phyloP scores from a whole-genome alignment of 164 flowering plant species.

The Piper betle region DNA sequence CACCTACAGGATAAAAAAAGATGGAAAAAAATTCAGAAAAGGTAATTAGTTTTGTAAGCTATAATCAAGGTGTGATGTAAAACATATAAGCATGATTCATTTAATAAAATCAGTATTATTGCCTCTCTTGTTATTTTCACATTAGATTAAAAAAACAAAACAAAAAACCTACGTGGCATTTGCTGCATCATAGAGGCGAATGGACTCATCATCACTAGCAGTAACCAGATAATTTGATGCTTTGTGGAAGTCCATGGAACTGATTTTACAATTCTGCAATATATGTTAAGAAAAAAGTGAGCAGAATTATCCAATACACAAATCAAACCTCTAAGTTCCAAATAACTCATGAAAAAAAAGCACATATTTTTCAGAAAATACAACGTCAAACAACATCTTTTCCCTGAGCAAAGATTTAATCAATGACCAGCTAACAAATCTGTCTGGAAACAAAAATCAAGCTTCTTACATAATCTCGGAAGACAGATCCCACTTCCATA shows the following conservation, averaged over 20 bases:
- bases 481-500: slow-evolving; percentile 96
- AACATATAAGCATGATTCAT: no score
- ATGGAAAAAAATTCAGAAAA: not conserved
- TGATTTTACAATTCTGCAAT: slow-evolving; percentile 76
- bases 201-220: slow-evolving; percentile 97
- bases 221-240: slow-evolving; percentile 74
- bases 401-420: not conserved
- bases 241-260: slow-evolving; percentile 95
- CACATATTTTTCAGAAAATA: no score
- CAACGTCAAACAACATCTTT: no score
- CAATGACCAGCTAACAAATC: not conserved
- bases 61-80: no score
- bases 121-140: not conserved
- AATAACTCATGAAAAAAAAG: no score
- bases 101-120: no score
- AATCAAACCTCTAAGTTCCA: no score
- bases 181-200: slow-evolving; percentile 84
- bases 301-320: not conserved
- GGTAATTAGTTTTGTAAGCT: not conserved
- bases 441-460: not conserved
- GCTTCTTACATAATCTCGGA: slow-evolving; percentile 67
- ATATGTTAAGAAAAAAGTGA: not conserved
- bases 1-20: slow-evolving; percentile 36
- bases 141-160: not conserved
- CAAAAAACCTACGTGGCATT: slow-evolving; percentile 54